These are phyloP conservation scores for Collybiopsis confluens DNA, from an alignment of 768 basidiomycete genomes.

Conservation along the genomic window DNA sequence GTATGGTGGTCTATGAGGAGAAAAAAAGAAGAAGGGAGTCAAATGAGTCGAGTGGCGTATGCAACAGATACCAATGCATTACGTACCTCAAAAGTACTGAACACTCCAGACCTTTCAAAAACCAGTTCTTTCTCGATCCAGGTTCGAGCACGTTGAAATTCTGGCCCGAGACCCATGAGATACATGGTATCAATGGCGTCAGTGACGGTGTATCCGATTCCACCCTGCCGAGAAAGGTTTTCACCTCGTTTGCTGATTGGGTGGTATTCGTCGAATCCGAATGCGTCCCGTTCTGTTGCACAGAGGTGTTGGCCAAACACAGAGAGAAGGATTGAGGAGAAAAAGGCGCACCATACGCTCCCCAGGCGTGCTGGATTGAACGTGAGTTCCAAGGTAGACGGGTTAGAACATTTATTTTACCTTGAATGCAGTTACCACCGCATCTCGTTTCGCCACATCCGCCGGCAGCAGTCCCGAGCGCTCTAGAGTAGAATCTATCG, in stretches of 20 bases:
- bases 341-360: slow-evolving; percentile 49
- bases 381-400: background rate
- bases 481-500: background rate
- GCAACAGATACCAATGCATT: background rate
- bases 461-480: slow-evolving; percentile 14
- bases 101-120: slow-evolving; percentile 59
- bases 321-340: slow-evolving; percentile 13
- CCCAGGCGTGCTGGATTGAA: slow-evolving; percentile 51
- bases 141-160: slow-evolving; percentile 55
- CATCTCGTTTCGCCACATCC: slow-evolving; percentile 48
- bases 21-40: background rate
- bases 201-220: slow-evolving; percentile 68
- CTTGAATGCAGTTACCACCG: slow-evolving; percentile 58
- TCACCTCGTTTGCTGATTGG: slow-evolving; percentile 55
- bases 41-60: background rate
- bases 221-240: slow-evolving; percentile 56
- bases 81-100: slow-evolving; percentile 73
- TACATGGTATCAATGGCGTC: slow-evolving; percentile 72
- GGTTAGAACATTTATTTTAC: slow-evolving; percentile 27
- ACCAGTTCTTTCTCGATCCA: slow-evolving; percentile 54
- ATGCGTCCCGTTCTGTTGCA: slow-evolving; percentile 58
- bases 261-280: slow-evolving; percentile 73
- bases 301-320: background rate
- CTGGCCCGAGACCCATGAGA: slow-evolving; percentile 59
- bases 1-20: slow-evolving; percentile 61